These are phyloP conservation scores for Digitaria exilis DNA, from an alignment of 202 grass and related monocot genomes.

Conservation along the genomic window DNA sequence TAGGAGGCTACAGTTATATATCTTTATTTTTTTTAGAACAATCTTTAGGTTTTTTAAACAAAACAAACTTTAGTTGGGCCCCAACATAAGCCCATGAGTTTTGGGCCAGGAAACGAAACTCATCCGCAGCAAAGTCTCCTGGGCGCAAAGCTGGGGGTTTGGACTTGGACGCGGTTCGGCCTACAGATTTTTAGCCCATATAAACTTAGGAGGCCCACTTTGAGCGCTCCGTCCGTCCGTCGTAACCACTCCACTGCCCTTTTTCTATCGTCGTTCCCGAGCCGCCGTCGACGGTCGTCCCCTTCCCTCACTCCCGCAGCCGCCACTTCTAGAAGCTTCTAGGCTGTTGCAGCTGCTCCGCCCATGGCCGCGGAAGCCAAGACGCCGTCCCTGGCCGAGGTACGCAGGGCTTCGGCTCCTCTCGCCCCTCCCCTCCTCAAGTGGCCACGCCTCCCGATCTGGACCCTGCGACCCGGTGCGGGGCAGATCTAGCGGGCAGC, in stretches of 20 bases:
- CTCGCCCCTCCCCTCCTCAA: too few species aligned
- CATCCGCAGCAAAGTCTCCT: too few species aligned
- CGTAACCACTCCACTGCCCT: background rate
- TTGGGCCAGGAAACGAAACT: too few species aligned
- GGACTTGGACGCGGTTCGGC: too few species aligned
- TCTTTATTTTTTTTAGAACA: too few species aligned
- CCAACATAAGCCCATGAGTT: too few species aligned
- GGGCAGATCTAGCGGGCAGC: slow-evolving; percentile 24
- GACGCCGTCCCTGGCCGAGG: slow-evolving; percentile 45
- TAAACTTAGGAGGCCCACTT: background rate
- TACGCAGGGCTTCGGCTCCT: background rate
- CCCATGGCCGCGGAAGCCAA: slow-evolving; percentile 56
- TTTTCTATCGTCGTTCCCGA: slow-evolving; percentile 23
- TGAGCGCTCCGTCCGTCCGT: background rate
- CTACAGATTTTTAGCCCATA: background rate
- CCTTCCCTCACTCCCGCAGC: background rate
- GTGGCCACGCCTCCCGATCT: background rate
- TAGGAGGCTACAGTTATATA: too few species aligned
- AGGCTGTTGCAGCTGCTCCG: background rate
- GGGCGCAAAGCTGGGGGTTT: too few species aligned
- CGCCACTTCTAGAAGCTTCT: slow-evolving; percentile 48
- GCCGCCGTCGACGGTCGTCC: background rate
- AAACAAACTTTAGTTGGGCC: too few species aligned
- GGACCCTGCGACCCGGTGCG: background rate
- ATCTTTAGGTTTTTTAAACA: too few species aligned